phyloP scores from a whole-genome alignment of 805 yeast genomes.

The Metschnikowia proteae region DNA sequence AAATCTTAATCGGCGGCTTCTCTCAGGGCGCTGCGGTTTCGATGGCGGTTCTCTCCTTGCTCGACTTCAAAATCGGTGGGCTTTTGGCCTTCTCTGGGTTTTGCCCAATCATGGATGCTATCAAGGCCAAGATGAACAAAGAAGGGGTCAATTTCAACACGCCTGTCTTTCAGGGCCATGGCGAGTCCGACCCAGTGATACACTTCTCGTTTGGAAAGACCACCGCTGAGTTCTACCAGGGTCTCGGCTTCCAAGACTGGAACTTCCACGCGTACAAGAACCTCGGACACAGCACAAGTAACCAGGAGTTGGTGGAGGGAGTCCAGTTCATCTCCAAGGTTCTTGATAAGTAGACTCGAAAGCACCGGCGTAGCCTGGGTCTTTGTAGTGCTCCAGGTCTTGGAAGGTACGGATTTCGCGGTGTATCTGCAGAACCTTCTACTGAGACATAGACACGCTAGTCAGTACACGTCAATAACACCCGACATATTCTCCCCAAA shows the following conservation, averaged over 20 bases:
- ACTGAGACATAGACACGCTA: not conserved
- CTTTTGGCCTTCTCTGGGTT: conserved; percentile 77
- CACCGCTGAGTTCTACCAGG: conserved; percentile 44
- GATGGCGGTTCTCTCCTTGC: conserved; percentile 53
- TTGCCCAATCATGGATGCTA: conserved; percentile 34
- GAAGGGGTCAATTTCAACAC: conserved; percentile 49
- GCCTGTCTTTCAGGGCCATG: conserved; percentile 88
- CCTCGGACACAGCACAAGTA: conserved; percentile 63
- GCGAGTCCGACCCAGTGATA: conserved; percentile 71
- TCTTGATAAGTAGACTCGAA: conserved; percentile 8
- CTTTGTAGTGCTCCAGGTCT: not conserved
- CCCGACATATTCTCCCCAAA: not conserved
- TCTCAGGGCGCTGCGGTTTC: conserved; percentile 90
- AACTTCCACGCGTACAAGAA: conserved; percentile 55
- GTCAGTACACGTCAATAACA: not conserved
- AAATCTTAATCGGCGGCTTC: conserved; percentile 90
- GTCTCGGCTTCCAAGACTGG: conserved; percentile 41
- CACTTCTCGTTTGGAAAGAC: conserved; percentile 34
- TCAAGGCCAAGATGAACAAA: conserved; percentile 20
- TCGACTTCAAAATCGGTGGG: conserved; percentile 71
- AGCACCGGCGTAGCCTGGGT: not conserved
- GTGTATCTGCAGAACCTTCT: not conserved
- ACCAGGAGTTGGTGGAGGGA: conserved; percentile 62
- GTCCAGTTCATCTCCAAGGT: conserved; percentile 29
- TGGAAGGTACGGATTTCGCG: conserved; percentile 6